These are phyloP conservation scores for Aspergillus texensis DNA, from an alignment of 2,329 filamentous ascomycete genomes.

Conservation along the genomic window DNA sequence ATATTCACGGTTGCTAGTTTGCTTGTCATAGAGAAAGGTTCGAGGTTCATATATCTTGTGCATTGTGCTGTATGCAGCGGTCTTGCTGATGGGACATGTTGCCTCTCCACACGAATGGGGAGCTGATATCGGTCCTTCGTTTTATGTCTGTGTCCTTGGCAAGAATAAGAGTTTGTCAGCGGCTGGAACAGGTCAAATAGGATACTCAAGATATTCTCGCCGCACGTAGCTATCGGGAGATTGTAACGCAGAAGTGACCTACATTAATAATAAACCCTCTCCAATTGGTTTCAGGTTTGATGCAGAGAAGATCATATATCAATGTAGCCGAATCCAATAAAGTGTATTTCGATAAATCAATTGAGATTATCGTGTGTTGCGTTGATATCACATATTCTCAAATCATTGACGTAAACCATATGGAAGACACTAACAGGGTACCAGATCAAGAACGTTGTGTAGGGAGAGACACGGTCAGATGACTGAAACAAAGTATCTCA, in stretches of 20 bases:
- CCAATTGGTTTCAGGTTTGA: neutral
- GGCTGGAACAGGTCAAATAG: neutral
- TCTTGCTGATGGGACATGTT: too few species aligned
- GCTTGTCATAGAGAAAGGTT: too few species aligned
- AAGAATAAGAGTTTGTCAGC: neutral
- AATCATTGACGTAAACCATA: neutral
- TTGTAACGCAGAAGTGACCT: neutral
- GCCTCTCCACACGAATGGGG: too few species aligned
- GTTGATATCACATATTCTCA: neutral
- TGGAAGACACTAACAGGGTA: neutral
- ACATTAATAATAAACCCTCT: neutral
- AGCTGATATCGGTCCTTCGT: neutral
- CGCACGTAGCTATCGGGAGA: neutral
- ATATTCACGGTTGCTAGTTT: too few species aligned
- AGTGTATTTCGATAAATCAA: neutral
- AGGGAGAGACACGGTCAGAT: neutral
- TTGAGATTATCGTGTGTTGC: neutral
- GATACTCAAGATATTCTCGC: neutral
- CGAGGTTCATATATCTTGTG: too few species aligned
- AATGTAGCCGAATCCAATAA: neutral
- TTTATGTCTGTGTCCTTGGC: neutral
- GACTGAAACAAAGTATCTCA: neutral
- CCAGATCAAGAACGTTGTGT: neutral
- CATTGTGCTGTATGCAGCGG: too few species aligned
- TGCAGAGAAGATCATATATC: neutral